Base-by-base conservation (phyloP, 176 grass and related monocot species). In the Bonia amplexicaulis region DNA sequence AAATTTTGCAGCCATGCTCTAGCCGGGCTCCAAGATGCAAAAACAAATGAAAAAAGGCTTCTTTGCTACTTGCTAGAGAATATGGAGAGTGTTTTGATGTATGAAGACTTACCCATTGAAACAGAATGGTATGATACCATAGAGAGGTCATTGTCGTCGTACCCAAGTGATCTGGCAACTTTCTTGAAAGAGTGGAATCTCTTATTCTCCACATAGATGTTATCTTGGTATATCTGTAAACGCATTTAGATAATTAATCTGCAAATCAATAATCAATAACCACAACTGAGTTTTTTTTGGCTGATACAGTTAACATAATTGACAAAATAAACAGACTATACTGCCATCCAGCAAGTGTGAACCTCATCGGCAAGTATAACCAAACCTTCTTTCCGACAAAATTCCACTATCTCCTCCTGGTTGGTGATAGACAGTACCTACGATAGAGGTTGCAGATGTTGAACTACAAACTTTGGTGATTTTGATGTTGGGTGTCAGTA, bases 331-430 rank as follows among this genome's bases (percentile, higher is more conserved):
- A 85, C 16, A 10, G 35, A 19, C 2, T 40, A 60, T 4, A 60
- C 39, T 46, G 42, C 3, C 15, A 10, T 0, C 20, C 20, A 74
- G 62, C 39, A 80, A 80, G 31, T 42, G 19, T 71, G 1, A 14
- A 93, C 94, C 94, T 96, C 94, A 65, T 96, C 94, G 22, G 89
- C 94, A 72, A 96, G 84, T 81, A 96, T 63, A 77, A 96, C 91
- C 26, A 96, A 60, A 37, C 91, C 89, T 90, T 96, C 93, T 62
- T 93, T 96, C 65, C 84, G 75, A 63, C 94, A 96, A 63, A 91
- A 91, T 48, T 96, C 84, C 9, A 91, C 78, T 80, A 96, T 93
- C 61, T 93, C 86, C 62, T 85, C 88, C 74, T 93, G 94, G 63
- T 88, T 96, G 63, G 78, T 80, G 19, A 89, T 47, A 46, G 87